Evolutionary conservation across 371 early-diverging fungal species (phyloP).

Genomic region (Capillidium heterosporum): DNA sequence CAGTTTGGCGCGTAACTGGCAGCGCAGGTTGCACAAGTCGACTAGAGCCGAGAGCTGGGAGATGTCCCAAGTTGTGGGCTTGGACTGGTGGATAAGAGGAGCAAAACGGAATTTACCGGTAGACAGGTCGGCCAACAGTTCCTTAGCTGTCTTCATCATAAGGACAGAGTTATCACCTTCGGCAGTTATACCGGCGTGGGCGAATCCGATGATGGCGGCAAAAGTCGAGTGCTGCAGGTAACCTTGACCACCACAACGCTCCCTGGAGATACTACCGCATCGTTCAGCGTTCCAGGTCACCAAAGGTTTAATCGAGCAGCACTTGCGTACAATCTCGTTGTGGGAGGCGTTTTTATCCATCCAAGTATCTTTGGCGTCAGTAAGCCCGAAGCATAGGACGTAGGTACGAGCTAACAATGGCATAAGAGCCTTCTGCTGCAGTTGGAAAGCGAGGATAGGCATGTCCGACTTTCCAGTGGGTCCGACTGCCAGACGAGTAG

Average conservation of each 20-base stretch:
- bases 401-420: conserved; percentile 41
- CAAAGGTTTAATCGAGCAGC: conserved; percentile 56
- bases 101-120: conserved; percentile 19
- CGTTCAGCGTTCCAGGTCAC: conserved; percentile 48
- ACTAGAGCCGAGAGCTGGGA: conserved; percentile 16
- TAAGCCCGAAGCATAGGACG: conserved; percentile 43
- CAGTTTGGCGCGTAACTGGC: conserved; percentile 22
- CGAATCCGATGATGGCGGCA: conserved; percentile 23
- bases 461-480: conserved; percentile 52
- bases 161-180: conserved; percentile 56
- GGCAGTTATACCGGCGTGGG: conserved; percentile 45
- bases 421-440: conserved; percentile 48
- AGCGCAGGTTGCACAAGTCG: conserved; percentile 25
- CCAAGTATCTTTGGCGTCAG: conserved; percentile 46
- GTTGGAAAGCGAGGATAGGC: conserved; percentile 47
- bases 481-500: conserved; percentile 41
- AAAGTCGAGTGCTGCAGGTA: conserved; percentile 36
- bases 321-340: conserved; percentile 38
- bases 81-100: conserved; percentile 13
- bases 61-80: conserved; percentile 19
- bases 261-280: conserved; percentile 36
- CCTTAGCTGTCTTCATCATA: conserved; percentile 56
- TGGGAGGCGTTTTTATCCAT: conserved; percentile 8
- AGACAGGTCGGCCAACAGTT: conserved; percentile 30
- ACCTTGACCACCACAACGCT: conserved; percentile 58